Conservation (phyloP, 2,329 filamentous ascomycete genomes). For the Stagonosporopsis chrysanthemi region DNA sequence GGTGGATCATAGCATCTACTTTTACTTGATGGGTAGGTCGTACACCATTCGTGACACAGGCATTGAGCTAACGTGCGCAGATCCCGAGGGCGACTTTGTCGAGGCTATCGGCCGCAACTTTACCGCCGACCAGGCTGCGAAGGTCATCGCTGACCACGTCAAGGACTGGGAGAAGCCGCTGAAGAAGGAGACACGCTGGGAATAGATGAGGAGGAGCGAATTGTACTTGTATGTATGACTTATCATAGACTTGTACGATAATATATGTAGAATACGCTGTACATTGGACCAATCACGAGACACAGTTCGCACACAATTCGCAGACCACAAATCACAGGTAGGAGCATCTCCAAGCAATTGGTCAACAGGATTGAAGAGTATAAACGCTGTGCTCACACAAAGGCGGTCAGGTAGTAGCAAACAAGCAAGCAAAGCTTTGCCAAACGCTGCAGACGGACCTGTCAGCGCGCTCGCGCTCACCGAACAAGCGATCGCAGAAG, state of each 20-base stretch:
- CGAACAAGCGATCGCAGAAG: not conserved
- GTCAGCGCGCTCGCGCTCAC: not conserved
- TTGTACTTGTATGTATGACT: constrained; percentile 20
- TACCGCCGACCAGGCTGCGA: constrained; percentile 83
- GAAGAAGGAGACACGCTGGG: constrained; percentile 53
- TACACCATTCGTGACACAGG: not conserved
- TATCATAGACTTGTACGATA: constrained; percentile 9
- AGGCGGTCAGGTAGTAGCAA: not conserved
- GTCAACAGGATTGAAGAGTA: not conserved
- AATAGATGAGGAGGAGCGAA: constrained; percentile 17
- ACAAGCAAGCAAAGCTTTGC: constrained; percentile 2
- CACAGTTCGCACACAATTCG: not conserved
- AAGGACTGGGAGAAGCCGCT: constrained; percentile 73
- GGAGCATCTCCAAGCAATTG: not conserved
- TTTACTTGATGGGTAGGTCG: constrained; percentile 86
- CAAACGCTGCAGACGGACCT: not conserved
- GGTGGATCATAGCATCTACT: constrained; percentile 99
- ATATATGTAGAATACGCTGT: constrained; percentile 14
- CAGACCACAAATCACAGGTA: not conserved
- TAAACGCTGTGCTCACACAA: not conserved
- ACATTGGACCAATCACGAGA: not conserved
- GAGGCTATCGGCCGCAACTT: constrained; percentile 96
- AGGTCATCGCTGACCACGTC: constrained; percentile 85
- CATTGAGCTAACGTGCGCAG: constrained; percentile 55
- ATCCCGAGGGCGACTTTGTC: constrained; percentile 96